Evolutionary conservation across 352 stramenopile genomes (phyloP).

Genomic region (Thalassiosira sp.): DNA sequence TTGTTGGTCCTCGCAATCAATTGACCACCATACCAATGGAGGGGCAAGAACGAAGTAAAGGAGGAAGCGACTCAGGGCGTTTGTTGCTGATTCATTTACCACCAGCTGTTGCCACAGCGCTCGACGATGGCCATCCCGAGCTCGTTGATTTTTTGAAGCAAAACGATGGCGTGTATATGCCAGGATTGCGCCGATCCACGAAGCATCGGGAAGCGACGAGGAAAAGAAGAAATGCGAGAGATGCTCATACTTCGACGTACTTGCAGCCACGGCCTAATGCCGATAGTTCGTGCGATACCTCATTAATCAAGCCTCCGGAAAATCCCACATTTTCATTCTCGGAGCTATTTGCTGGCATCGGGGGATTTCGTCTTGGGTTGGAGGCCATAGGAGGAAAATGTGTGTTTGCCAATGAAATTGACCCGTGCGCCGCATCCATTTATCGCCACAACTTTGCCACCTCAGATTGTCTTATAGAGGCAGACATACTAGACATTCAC

Average conservation of each 20-base stretch:
- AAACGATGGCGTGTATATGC: not conserved
- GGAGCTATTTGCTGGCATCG: conserved; percentile 39
- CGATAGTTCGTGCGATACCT: not conserved
- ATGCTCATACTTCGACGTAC: not conserved
- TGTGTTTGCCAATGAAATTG: conserved; percentile 28
- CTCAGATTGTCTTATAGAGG: conserved; percentile 18
- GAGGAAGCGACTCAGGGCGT: not conserved
- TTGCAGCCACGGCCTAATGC: not conserved
- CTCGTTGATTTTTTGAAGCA: conserved; percentile 4
- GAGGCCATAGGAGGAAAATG: conserved; percentile 21
- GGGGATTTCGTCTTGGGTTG: conserved; percentile 30
- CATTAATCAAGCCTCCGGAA: not conserved
- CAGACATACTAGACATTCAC: conserved; percentile 17
- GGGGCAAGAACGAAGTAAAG: too few species aligned
- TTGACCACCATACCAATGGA: too few species aligned
- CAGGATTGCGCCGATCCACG: conserved; percentile 5
- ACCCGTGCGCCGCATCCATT: not conserved
- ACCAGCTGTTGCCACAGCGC: conserved; percentile 4
- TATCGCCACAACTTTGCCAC: conserved; percentile 28
- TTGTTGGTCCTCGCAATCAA: not conserved
- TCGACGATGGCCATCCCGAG: conserved; percentile 5
- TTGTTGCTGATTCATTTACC: conserved; percentile 3
- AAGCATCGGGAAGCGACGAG: not conserved
- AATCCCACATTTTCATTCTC: conserved; percentile 21
- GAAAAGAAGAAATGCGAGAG: not conserved